Evolutionary conservation across 75 land plant genomes (phyloP), one percentile per base, ranked within the genome.

Genomic region (Cunninghamia lanceolata): DNA sequence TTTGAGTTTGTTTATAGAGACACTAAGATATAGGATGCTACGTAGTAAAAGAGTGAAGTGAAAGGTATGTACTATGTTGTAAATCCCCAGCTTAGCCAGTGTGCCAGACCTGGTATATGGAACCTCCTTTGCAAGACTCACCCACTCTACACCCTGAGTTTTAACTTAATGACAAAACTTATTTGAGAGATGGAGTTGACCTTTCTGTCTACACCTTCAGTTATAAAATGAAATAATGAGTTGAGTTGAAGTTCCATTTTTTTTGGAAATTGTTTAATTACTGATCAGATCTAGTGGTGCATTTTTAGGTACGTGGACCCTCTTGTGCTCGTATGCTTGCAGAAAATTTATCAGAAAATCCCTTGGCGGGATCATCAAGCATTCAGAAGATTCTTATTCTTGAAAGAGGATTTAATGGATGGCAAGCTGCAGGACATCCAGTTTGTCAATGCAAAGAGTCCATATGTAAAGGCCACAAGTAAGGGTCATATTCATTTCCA

Each of bases 371-470:
- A 50, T n/a, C 82, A 80, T 80, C 82, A n/a, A 80, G 11, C 25
- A 89, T 88, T n/a, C 94, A 94, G 59, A 90, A 95, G n/a, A 79
- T 98, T 39, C 76, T 90, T 85, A 90, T 97, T 47, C 88, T 97
- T 83, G 98, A 97, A 85, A 92, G 94, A 54, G 99, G 99, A 21
- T 97, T 93, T 86, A 96, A 96, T 89, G 98, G 96, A 6, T 97
- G 99, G 99, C 94, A 93, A 87, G 88, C 89, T 85, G 86, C 94
- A 45, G 96, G 98, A 8, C 90, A 85, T 84, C 99, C 99, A 10
- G 90, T 96, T 73, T 97, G 98, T 86, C 89, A 88, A 89, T 97
- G 99, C 91, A 83, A 82, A 38, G 90, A 91, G 9, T 77, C 88
- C 34, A 92, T 93, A 38, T 96, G 99, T 74, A 93, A 91, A 78